Evolutionary conservation across 108 stramenopile species (phyloP).

Genomic region (Nannochloropsis granulata): DNA sequence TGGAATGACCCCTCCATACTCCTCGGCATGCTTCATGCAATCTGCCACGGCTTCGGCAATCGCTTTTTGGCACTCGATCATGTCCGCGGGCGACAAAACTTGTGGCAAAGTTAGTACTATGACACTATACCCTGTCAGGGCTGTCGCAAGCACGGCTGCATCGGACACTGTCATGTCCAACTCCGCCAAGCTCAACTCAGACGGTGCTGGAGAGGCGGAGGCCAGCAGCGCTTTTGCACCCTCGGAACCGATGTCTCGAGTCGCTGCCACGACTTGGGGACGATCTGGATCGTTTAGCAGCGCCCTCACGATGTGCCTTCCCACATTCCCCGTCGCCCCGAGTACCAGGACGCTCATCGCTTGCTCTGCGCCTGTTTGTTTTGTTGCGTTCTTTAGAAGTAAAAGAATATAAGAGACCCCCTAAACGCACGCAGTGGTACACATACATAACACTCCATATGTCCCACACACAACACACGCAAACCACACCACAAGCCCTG

Average conservation of each 20-base stretch:
- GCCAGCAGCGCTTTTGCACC: neutral
- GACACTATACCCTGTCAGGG: neutral
- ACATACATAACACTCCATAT: no score
- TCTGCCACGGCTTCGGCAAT: neutral
- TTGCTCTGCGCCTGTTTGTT: neutral
- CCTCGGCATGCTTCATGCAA: neutral
- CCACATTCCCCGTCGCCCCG: neutral
- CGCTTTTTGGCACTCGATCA: neutral
- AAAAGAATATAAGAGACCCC: no score
- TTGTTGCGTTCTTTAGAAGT: no score
- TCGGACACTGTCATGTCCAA: neutral
- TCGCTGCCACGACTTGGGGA: neutral
- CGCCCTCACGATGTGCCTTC: neutral
- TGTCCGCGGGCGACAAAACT: neutral
- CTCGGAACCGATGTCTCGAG: neutral
- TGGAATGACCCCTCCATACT: neutral
- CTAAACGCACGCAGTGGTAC: no score
- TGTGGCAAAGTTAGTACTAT: neutral
- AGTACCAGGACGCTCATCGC: neutral
- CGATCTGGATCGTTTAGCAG: neutral
- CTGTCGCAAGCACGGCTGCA: neutral
- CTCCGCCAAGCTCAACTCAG: neutral
- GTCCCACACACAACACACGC: no score
- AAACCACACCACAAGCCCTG: no score
- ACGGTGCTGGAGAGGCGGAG: neutral